A percentile compares a stretch with the other conserved stretches of the same genome.
These are phyloP conservation scores for Cytospora piceicola DNA, from an alignment of 2,329 filamentous ascomycete species.

Conservation along the genomic window DNA sequence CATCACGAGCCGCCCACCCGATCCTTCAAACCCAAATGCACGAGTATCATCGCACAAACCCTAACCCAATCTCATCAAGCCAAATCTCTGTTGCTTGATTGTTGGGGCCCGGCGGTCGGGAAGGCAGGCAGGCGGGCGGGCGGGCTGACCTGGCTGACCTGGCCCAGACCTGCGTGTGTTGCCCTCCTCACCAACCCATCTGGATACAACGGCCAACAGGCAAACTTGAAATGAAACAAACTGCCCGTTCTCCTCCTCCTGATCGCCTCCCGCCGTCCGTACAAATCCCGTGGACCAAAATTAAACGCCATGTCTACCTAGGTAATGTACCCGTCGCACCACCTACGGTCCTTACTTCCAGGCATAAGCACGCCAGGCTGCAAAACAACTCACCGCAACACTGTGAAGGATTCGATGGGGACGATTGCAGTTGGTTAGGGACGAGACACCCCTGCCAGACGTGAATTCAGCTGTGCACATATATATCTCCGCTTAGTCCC, in stretches of 20 bases:
- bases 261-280: not conserved
- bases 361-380: not conserved
- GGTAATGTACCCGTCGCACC: not conserved
- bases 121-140: not conserved
- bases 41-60: slow-evolving; percentile 7
- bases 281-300: not conserved
- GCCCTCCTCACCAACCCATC: slow-evolving; percentile 17
- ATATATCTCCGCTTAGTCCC: not conserved
- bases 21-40: slow-evolving; percentile 8
- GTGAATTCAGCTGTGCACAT: not conserved
- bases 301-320: not conserved
- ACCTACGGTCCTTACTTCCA: not conserved
- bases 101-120: not conserved
- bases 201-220: slow-evolving; percentile 26
- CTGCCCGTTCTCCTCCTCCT: slow-evolving; percentile 12
- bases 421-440: not conserved
- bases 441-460: not conserved
- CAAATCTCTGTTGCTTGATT: not conserved
- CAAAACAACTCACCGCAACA: slow-evolving; percentile 8
- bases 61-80: slow-evolving; percentile 27
- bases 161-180: slow-evolving; percentile 15
- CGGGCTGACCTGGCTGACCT: slow-evolving; percentile 9
- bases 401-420: not conserved
- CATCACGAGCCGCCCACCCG: slow-evolving; percentile 28
- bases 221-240: slow-evolving; percentile 32